Evolutionary conservation across 345 rosid genomes (phyloP).

Genomic region (Bruguiera gymnorhiza): DNA sequence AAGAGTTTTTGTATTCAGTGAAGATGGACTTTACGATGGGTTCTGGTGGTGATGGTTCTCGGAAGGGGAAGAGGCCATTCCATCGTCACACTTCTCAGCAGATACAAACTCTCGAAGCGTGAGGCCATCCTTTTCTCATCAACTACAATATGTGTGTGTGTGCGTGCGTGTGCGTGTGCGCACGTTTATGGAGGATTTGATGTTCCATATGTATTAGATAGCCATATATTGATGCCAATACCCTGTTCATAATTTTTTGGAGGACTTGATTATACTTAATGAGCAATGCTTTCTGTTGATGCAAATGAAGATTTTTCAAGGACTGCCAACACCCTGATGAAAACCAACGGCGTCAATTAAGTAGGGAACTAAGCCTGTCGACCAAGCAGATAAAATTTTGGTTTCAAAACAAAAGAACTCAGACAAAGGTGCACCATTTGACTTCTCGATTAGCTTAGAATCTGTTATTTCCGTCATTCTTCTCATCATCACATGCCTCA

Average conservation of each 20-base stretch:
- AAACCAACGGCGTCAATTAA: conserved; percentile 41
- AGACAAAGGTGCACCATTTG: conserved; percentile 42
- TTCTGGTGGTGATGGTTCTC: conserved; percentile 21
- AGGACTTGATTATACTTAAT: too few species aligned
- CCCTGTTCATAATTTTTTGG: too few species aligned
- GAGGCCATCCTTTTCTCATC: neutral
- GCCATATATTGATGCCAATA: too few species aligned
- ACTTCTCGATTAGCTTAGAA: neutral
- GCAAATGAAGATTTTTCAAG: conserved; percentile 48
- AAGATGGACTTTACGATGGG: conserved; percentile 25
- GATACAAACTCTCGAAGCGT: conserved; percentile 56
- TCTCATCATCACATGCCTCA: too few species aligned
- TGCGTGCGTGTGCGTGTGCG: too few species aligned
- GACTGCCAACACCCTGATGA: conserved; percentile 69
- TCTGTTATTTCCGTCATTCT: too few species aligned
- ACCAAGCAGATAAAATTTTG: conserved; percentile 65
- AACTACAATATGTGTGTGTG: too few species aligned
- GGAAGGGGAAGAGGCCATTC: conserved; percentile 26
- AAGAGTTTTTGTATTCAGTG: neutral
- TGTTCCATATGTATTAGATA: too few species aligned
- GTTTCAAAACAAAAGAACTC: conserved; percentile 86
- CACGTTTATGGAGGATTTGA: too few species aligned
- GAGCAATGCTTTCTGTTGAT: neutral
- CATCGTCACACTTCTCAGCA: conserved; percentile 59
- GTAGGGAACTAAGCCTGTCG: conserved; percentile 48